Base-by-base conservation (phyloP, 441 rosid species). In the Erysimum pusillum region DNA sequence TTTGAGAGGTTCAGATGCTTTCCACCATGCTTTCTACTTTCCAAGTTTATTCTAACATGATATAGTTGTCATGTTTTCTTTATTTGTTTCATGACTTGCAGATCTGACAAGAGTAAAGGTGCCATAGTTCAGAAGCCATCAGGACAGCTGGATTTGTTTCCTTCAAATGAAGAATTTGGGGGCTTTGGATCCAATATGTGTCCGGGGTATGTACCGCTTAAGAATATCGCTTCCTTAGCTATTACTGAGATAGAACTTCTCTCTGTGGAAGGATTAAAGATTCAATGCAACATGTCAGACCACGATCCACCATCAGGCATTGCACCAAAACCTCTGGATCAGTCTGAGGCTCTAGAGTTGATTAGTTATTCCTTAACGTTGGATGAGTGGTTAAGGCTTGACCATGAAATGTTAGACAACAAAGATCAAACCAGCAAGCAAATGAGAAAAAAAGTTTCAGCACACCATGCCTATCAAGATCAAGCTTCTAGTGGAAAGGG, bases 381-480 rank as follows among this genome's bases (percentile, higher is more conserved):
- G 76, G 88, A 87, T 39, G 93, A 90, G 69, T 92, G 96, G 96
- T 84, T 83, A 81, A 77, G 71, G 76, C 85, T 87, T 72, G 91
- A 87, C 46, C 76, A 69, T 4, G 89, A 90, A 58, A 60, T 39
- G 49, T 59, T 69, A 46, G 63, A 22, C 22, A 76, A 71, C 20
- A 83, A 80, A 35, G 81, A 81, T 71, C 76, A 82, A 60, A 78
- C 73, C 45, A 78, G 74, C 22, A 82, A 79, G 56, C 75, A 13
- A 22, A 72, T 51, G 36, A 18, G 63, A 28, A 71, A 63, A 69
- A 79, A 69, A 67, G 78, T 76, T 4, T 74, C 57, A 64, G 57
- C 36, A 17, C 62, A 76, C 18, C 82, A 69, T 32, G 42, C 46
- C 49, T 10, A 72, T 62, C 67, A 64, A 53, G 75, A 68, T 56